phyloP scores from a whole-genome alignment of 2,329 filamentous ascomycete genomes.

The Geosmithia putterillii region DNA sequence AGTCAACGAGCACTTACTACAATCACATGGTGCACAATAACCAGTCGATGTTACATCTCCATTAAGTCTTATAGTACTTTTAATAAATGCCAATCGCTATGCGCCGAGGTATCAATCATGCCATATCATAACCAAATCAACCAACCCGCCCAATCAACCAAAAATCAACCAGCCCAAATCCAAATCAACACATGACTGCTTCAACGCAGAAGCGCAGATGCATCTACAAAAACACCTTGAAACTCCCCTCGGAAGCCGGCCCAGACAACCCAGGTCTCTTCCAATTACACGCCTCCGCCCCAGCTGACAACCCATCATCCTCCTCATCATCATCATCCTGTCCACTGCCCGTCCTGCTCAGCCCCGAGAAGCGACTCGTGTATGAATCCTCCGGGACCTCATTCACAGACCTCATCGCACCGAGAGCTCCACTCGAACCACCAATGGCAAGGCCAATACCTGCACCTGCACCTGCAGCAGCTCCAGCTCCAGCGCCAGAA shows the following conservation, averaged over 20 bases:
- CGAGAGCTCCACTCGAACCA: not conserved
- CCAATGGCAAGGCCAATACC: too few species aligned
- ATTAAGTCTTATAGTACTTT: too few species aligned
- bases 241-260: conserved; percentile 11
- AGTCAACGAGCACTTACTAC: too few species aligned
- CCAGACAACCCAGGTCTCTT: conserved; percentile 7
- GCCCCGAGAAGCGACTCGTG: not conserved
- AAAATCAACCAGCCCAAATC: not conserved
- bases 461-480: not conserved
- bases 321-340: not conserved
- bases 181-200: not conserved
- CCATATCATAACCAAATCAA: too few species aligned
- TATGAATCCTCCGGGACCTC: not conserved
- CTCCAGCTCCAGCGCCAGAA: too few species aligned
- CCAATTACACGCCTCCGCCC: conserved; percentile 5
- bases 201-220: not conserved
- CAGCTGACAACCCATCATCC: not conserved
- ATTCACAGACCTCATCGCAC: not conserved
- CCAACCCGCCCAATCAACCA: too few species aligned
- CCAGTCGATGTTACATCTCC: too few species aligned
- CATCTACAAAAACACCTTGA: conserved; percentile 12
- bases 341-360: not conserved
- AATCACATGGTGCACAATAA: too few species aligned
- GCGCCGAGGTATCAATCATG: too few species aligned
- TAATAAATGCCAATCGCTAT: too few species aligned